phyloP scores from a whole-genome alignment of 768 basidiomycete species.

The Leccinum aurantiacum region DNA sequence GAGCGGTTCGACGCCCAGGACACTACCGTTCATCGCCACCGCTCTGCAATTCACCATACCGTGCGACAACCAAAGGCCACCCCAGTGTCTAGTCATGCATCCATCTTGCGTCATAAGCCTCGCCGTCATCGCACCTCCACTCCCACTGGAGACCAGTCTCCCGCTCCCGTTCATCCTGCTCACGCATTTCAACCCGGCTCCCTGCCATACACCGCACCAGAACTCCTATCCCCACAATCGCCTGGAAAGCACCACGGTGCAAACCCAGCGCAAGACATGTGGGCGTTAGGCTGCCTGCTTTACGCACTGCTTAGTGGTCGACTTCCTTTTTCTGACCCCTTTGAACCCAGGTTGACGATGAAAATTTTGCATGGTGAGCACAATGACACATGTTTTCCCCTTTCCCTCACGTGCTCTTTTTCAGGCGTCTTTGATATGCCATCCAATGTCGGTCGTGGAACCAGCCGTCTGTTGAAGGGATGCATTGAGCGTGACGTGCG shows the following conservation, averaged over 20 bases:
- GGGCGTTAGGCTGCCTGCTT: constrained; percentile 92
- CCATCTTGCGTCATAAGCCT: constrained; percentile 32
- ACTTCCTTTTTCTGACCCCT: constrained; percentile 87
- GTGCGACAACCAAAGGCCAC: constrained; percentile 22
- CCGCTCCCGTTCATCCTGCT: constrained; percentile 33
- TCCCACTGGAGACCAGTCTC: constrained; percentile 36
- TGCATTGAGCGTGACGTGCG: constrained; percentile 68
- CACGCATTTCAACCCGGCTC: constrained; percentile 73
- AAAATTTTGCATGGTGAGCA: constrained; percentile 82
- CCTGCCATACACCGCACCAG: constrained; percentile 87
- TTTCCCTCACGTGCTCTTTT: constrained; percentile 10
- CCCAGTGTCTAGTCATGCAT: constrained; percentile 16
- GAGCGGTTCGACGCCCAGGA: constrained; percentile 21
- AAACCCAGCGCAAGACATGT: constrained; percentile 86
- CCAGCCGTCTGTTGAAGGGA: constrained; percentile 70
- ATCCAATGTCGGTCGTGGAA: constrained; percentile 53
- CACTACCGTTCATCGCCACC: constrained; percentile 22
- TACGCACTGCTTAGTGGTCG: constrained; percentile 80
- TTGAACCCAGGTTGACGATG: constrained; percentile 88
- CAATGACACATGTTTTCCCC: constrained; percentile 14
- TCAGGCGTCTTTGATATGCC: constrained; percentile 66
- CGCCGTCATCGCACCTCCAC: constrained; percentile 52
- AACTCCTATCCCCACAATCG: constrained; percentile 68
- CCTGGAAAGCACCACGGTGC: constrained; percentile 34
- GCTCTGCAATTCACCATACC: constrained; percentile 30